Percentiles rank a stretch among this genome's conserved stretches.
These are phyloP conservation scores for Pichia manshurica DNA, from an alignment of 805 yeast species.

Conservation along the genomic window DNA sequence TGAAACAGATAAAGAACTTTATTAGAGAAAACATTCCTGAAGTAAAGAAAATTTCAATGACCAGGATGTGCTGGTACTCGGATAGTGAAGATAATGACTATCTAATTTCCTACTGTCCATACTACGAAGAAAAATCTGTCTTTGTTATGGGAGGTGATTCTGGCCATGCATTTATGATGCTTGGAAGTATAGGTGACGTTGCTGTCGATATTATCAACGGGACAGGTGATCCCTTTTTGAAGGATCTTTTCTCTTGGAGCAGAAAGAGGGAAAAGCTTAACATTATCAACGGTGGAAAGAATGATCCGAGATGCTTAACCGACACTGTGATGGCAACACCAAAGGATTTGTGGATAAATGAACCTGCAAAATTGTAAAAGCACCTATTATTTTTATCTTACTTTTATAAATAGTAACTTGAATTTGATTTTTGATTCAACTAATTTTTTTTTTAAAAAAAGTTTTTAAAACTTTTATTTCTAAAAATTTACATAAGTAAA, in stretches of 20 bases:
- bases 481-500: neutral
- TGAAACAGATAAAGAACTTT: constrained; percentile 23
- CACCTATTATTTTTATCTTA: neutral
- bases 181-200: constrained; percentile 31
- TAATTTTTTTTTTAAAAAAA: neutral
- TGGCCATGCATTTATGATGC: constrained; percentile 36
- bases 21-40: constrained; percentile 26
- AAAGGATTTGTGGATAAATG: constrained; percentile 21
- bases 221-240: constrained; percentile 16
- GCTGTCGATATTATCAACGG: constrained; percentile 19
- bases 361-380: constrained; percentile 10
- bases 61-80: constrained; percentile 33
- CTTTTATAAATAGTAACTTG: neutral
- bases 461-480: neutral
- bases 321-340: constrained; percentile 23
- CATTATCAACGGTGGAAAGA: constrained; percentile 20
- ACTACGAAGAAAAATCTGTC: constrained; percentile 24
- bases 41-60: constrained; percentile 19
- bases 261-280: constrained; percentile 23
- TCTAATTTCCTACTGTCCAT: constrained; percentile 32
- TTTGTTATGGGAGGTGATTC: constrained; percentile 36
- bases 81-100: constrained; percentile 33
- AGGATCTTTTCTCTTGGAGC: constrained; percentile 24
- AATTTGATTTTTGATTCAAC: neutral
- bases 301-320: constrained; percentile 25